Conservation (phyloP, 202 grass and related monocot species). For the Dendrocalamus latiflorus region DNA sequence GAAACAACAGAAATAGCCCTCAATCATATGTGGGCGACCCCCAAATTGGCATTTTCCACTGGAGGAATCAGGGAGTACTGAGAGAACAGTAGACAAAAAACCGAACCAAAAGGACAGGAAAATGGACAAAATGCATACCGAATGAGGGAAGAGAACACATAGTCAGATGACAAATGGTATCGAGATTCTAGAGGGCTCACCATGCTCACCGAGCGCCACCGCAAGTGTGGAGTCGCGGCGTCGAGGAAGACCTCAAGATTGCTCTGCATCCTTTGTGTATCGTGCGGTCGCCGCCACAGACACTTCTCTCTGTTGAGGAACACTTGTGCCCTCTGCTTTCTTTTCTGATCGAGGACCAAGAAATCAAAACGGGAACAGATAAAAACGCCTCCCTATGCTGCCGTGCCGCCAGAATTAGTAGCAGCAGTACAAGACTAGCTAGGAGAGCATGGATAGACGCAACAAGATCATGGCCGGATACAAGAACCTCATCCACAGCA, state of each 20-base stretch:
- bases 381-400: neutral
- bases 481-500: constrained; percentile 23
- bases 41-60: neutral
- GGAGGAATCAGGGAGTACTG: neutral
- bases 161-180: no score
- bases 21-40: neutral
- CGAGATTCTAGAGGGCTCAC: neutral
- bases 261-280: neutral
- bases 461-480: neutral
- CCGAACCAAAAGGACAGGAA: neutral
- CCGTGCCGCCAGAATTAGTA: neutral
- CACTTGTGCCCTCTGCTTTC: no score
- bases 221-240: constrained; percentile 1
- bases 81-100: neutral
- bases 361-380: neutral
- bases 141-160: neutral
- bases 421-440: no score
- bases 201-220: constrained; percentile 8
- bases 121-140: neutral
- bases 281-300: no score
- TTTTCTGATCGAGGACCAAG: neutral
- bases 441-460: neutral
- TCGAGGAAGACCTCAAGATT: constrained; percentile 30
- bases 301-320: neutral
- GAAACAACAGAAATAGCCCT: neutral